Evolutionary conservation across 2,329 filamentous ascomycete genomes (phyloP).

Genomic region (Ophiostoma sp.): DNA sequence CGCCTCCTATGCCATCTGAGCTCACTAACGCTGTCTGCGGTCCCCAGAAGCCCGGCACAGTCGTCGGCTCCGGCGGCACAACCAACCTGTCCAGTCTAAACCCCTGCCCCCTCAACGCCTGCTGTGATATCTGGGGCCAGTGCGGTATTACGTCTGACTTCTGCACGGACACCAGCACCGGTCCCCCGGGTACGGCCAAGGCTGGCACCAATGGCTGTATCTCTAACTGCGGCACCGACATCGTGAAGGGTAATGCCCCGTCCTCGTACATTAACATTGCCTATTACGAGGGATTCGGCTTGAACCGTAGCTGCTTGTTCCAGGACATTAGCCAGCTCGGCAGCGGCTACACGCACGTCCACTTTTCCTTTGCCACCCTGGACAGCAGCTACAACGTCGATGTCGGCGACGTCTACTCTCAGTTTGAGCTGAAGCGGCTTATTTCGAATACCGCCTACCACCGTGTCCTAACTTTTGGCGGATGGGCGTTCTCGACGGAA

Average conservation of each 20-base stretch:
- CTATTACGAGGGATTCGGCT: constrained; percentile 36
- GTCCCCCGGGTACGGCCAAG: constrained; percentile 32
- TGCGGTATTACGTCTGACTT: constrained; percentile 43
- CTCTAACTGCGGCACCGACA: constrained; percentile 38
- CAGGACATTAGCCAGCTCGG: constrained; percentile 29
- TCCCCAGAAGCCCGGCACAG: constrained; percentile 29
- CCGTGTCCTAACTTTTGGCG: constrained; percentile 41
- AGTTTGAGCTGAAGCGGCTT: constrained; percentile 30
- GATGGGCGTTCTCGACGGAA: constrained; percentile 41
- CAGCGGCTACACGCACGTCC: constrained; percentile 29
- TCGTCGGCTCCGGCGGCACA: not conserved
- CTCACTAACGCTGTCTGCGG: constrained; percentile 34
- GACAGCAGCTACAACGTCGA: constrained; percentile 27
- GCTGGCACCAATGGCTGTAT: constrained; percentile 36
- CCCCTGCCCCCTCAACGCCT: constrained; percentile 32
- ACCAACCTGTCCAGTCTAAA: constrained; percentile 28
- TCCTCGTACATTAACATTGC: constrained; percentile 26
- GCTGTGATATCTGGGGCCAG: constrained; percentile 39
- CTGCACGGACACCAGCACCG: constrained; percentile 31
- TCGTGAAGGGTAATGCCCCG: constrained; percentile 27
- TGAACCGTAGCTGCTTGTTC: constrained; percentile 32
- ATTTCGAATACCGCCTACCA: constrained; percentile 31
- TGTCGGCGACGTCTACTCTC: constrained; percentile 16
- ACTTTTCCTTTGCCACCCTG: constrained; percentile 34
- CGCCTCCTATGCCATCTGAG: constrained; percentile 33